Evolutionary conservation across 176 grass and related monocot species (phyloP), one percentile per base, ranked within the genome.

Genomic region (Cenchrus fungigraminus): DNA sequence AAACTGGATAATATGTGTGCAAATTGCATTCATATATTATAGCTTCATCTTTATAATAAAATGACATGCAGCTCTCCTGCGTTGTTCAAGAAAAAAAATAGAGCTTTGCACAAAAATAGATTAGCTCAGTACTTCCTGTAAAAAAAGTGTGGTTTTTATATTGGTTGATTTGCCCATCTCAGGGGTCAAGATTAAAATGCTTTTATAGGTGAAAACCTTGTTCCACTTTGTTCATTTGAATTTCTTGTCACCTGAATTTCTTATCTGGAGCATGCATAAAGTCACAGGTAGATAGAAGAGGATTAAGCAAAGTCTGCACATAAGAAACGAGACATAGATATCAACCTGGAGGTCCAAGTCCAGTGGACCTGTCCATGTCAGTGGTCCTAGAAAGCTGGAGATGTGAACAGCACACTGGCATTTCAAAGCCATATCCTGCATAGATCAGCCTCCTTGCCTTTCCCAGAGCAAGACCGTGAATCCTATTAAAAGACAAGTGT

Each of bases 241-340:
- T 89, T 80, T 87, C 85, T 78, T 80, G 55, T 65, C 95, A 85
- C 79, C 84, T 79, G 79, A 92, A 90, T 89, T 80, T 89, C 85
- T 78, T 80, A 50, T 65, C 95, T 86, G 74, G 20, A 53, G 53
- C 55, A 76, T 15, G 63, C 66, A 88, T 25, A 49, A 72, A 28
- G 32, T 46, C 65, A 78, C 73, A 34, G 28, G 9, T 60, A 37
- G 32, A 79, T 76, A 56, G 65, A 20, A 68, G 15, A 75, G 60
- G 20, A 71, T 19, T 63, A 82, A 66, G 15, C n/a, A 63, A 63
- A 86, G 44, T 60, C 32, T 52, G 44, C 62, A 34, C 63, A 85
- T 70, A 56, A 61, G n/a, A 85, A 62, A 71, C 11, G 40, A 47
- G 17, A 67, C 45, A 88, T 46, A 47, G 43, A 77, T 55, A 12